These are phyloP conservation scores for Yarrowia sp. DNA, from an alignment of 805 yeast genomes.

Conservation along the genomic window DNA sequence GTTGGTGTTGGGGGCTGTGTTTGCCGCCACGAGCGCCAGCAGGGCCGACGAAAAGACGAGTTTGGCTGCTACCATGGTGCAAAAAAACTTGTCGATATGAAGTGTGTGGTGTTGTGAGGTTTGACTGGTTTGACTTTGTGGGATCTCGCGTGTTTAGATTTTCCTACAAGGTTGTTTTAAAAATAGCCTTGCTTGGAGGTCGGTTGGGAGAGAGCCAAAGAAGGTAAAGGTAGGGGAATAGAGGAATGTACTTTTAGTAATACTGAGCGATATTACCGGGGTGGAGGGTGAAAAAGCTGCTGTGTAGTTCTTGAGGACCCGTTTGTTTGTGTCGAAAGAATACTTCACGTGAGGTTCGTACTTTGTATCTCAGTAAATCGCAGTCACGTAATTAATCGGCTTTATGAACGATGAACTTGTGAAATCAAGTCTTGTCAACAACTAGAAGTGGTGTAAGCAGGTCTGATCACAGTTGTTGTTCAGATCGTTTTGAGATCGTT, in stretches of 20 bases:
- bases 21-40: conserved; percentile 9
- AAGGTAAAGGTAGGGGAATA: neutral
- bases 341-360: too few relatives aligned
- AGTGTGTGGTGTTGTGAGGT: conserved; percentile 1
- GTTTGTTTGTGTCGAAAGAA: neutral
- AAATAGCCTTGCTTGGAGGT: conserved; percentile 19
- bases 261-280: neutral
- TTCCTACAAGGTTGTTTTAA: conserved; percentile 29
- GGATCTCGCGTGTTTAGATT: conserved; percentile 29
- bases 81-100: too few relatives aligned
- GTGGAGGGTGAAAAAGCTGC: too few relatives aligned
- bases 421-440: too few relatives aligned
- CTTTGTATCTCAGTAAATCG: too few relatives aligned
- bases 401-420: too few relatives aligned
- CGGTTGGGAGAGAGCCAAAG: neutral
- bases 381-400: too few relatives aligned
- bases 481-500: too few relatives aligned
- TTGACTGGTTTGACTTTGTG: neutral
- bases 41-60: conserved; percentile 23
- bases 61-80: conserved; percentile 17
- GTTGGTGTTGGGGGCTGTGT: neutral
- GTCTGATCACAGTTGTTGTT: too few relatives aligned
- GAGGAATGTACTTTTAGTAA: neutral
- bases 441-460: too few relatives aligned
- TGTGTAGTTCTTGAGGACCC: too few relatives aligned